Percentiles rank a stretch among this genome's conserved stretches.
phyloP scores from a whole-genome alignment of 305 asterid species.

The Andrographis paniculata region DNA sequence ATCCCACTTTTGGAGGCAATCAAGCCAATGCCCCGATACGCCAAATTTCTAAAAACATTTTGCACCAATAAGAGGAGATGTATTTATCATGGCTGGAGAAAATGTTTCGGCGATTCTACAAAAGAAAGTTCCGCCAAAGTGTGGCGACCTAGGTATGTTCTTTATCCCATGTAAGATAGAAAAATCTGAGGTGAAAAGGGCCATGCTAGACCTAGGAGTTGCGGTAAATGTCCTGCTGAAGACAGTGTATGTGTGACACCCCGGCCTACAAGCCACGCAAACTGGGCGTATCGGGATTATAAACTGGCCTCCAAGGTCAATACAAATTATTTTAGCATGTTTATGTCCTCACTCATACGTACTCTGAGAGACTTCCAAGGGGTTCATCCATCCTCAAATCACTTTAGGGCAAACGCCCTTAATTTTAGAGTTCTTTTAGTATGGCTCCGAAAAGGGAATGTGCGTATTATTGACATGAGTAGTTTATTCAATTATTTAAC shows the following conservation, averaged over 20 bases:
- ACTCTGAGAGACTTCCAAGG: no score
- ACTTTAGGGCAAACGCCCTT: no score
- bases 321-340: no score
- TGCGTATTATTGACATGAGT: no score
- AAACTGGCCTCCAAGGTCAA: no score
- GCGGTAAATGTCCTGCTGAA: neutral
- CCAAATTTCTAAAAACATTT: neutral
- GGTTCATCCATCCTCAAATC: no score
- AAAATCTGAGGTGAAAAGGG: neutral
- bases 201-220: neutral
- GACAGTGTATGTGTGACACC: neutral
- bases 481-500: neutral
- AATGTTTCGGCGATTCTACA: neutral
- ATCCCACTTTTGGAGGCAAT: neutral
- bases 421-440: neutral
- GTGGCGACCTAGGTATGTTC: neutral
- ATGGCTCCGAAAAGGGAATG: no score
- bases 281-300: no score
- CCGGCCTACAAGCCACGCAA: no score
- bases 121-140: neutral
- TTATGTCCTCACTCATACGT: no score
- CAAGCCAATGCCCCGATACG: neutral
- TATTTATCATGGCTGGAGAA: neutral
- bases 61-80: neutral
- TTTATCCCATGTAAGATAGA: neutral